Percentiles rank a stretch among this genome's conserved stretches.
Conservation (phyloP, 2,329 filamentous ascomycete genomes). For the Neonectria sp. region DNA sequence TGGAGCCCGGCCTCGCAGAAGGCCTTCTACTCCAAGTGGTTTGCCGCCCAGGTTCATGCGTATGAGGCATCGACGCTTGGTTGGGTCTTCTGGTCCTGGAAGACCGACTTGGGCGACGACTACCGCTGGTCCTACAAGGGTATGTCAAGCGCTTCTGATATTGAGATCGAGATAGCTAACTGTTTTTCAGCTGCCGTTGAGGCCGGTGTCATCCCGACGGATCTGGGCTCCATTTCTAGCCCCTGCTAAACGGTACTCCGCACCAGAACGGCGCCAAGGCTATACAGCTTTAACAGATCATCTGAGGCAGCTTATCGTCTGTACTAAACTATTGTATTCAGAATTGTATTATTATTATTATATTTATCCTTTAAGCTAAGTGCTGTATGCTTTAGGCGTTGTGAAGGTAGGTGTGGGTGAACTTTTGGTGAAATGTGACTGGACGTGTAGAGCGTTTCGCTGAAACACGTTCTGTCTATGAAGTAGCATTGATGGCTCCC, state of each 20-base stretch:
- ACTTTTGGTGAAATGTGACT: too few species aligned
- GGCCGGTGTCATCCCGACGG: constrained; percentile 42
- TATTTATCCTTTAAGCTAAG: neutral
- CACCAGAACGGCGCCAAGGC: neutral
- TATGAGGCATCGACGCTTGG: constrained; percentile 43
- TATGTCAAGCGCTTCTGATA: constrained; percentile 11
- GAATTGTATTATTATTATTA: constrained; percentile 11
- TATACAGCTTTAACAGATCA: neutral
- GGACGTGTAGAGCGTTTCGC: neutral
- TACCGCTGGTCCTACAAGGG: constrained; percentile 47
- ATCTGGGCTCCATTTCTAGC: constrained; percentile 33
- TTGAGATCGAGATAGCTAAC: constrained; percentile 4
- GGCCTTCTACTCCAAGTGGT: constrained; percentile 47
- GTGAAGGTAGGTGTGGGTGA: too few species aligned
- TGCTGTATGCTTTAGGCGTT: too few species aligned
- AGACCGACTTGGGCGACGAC: constrained; percentile 41
- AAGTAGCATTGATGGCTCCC: neutral
- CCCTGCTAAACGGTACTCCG: constrained; percentile 32
- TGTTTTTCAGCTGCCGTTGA: constrained; percentile 36
- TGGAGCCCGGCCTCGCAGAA: constrained; percentile 42
- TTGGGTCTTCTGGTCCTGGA: constrained; percentile 48
- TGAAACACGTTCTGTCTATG: neutral
- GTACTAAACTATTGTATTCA: neutral
- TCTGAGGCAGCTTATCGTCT: neutral
- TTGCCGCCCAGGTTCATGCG: constrained; percentile 43